Conservation (phyloP, 768 basidiomycete genomes). For the Podaxis sp. region DNA sequence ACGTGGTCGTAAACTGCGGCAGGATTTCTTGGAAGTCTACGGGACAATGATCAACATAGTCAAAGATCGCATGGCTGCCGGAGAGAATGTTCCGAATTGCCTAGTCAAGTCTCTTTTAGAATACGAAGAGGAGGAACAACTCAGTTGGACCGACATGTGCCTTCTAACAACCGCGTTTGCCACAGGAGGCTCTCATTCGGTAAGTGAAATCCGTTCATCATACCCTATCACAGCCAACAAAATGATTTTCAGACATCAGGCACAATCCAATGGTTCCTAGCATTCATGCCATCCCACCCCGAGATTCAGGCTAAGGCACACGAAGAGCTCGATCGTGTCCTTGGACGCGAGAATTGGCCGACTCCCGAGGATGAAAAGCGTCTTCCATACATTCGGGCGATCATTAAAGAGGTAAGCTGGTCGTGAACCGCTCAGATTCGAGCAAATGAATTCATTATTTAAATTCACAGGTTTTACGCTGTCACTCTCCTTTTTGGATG, state of each 20-base stretch:
- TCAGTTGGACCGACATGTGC: slow-evolving; percentile 33
- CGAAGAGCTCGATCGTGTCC: neutral
- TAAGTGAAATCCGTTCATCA: slow-evolving; percentile 14
- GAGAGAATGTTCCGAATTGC: slow-evolving; percentile 36
- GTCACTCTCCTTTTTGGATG: slow-evolving; percentile 33
- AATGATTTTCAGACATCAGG: neutral
- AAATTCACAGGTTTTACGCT: slow-evolving; percentile 26
- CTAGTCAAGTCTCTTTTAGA: slow-evolving; percentile 34
- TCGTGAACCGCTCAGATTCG: neutral
- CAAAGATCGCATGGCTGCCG: slow-evolving; percentile 28
- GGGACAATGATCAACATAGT: slow-evolving; percentile 33
- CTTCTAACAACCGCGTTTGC: slow-evolving; percentile 37
- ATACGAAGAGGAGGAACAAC: slow-evolving; percentile 26
- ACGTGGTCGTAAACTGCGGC: slow-evolving; percentile 34
- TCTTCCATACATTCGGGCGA: neutral
- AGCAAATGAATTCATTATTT: no score
- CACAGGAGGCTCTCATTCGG: slow-evolving; percentile 40
- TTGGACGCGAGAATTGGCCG: neutral
- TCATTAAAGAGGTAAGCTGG: slow-evolving; percentile 22
- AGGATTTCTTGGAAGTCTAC: slow-evolving; percentile 30
- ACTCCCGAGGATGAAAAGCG: neutral
- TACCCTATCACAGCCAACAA: neutral
- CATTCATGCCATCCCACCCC: neutral
- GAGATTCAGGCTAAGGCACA: neutral
- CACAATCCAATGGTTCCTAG: neutral